Percentiles rank a stretch among this genome's conserved stretches.
Conservation (phyloP, 1,139 yeast genomes). For the Suhomyces kunorum region DNA sequence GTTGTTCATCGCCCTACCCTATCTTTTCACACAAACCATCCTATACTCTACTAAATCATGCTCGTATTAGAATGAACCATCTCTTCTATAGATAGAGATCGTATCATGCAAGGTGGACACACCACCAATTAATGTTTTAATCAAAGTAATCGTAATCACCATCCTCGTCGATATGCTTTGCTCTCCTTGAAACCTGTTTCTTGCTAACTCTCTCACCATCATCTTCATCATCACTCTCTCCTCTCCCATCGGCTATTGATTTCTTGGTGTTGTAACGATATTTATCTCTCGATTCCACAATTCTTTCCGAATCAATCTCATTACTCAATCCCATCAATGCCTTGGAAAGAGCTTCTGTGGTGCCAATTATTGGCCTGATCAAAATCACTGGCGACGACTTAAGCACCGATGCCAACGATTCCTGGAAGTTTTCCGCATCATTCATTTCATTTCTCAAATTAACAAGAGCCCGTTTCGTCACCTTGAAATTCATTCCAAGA, state of each 20-base stretch:
- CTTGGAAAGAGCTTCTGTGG: slow-evolving; percentile 85
- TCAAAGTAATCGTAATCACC: slow-evolving; percentile 10
- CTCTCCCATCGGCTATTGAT: slow-evolving; percentile 1
- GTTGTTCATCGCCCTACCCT: too few relatives aligned
- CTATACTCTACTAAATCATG: too few relatives aligned
- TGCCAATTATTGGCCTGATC: slow-evolving; percentile 86
- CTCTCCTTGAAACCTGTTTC: not conserved
- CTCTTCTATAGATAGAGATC: not conserved
- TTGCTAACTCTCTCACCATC: not conserved
- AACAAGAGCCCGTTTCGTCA: slow-evolving; percentile 65
- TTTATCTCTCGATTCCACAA: slow-evolving; percentile 40
- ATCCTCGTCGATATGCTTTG: not conserved
- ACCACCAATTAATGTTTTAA: slow-evolving; percentile 1
- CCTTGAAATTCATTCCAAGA: slow-evolving; percentile 63
- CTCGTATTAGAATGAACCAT: not conserved
- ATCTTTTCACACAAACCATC: too few relatives aligned
- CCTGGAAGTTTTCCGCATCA: slow-evolving; percentile 63
- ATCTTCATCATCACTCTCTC: slow-evolving; percentile 11
- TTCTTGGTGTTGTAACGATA: slow-evolving; percentile 14
- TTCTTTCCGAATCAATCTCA: slow-evolving; percentile 64
- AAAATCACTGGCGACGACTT: slow-evolving; percentile 79
- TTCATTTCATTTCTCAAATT: slow-evolving; percentile 62
- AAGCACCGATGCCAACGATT: slow-evolving; percentile 67
- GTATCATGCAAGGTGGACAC: slow-evolving; percentile 2
- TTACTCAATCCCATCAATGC: slow-evolving; percentile 83